Percentiles rank a stretch among this genome's conserved stretches.
These are phyloP conservation scores for Penicillium crustosum DNA, from an alignment of 2,329 filamentous ascomycete species.

Conservation along the genomic window DNA sequence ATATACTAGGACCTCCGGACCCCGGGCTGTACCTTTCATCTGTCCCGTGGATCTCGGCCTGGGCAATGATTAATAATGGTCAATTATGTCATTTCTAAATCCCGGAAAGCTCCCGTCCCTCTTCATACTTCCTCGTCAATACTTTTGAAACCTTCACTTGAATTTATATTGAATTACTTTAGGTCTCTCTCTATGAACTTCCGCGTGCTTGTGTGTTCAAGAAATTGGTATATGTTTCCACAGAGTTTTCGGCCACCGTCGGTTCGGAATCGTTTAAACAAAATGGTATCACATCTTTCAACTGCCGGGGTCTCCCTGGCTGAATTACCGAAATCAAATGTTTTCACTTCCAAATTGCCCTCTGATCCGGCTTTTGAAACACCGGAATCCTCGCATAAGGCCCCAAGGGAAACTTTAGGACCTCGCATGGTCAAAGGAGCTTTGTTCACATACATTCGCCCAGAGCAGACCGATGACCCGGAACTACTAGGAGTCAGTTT, in stretches of 20 bases:
- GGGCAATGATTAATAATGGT: constrained; percentile 19
- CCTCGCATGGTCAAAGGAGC: constrained; percentile 84
- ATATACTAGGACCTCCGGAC: background rate
- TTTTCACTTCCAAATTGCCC: constrained; percentile 67
- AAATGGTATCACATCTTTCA: constrained; percentile 49
- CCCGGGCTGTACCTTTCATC: background rate
- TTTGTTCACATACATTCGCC: constrained; percentile 86
- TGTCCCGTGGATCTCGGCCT: background rate
- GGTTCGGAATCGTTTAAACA: constrained; percentile 37
- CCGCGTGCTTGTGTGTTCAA: constrained; percentile 8
- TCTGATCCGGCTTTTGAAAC: constrained; percentile 77
- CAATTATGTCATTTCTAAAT: constrained; percentile 21
- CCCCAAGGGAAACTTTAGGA: constrained; percentile 71
- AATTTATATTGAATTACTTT: background rate
- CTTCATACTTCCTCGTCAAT: background rate
- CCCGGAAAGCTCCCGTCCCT: background rate
- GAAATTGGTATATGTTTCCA: constrained; percentile 29
- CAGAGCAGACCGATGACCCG: constrained; percentile 67
- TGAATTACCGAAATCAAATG: constrained; percentile 63
- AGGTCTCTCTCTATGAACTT: constrained; percentile 2
- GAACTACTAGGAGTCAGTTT: constrained; percentile 80
- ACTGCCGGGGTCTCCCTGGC: constrained; percentile 38
- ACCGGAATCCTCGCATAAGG: constrained; percentile 75
- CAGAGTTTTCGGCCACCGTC: constrained; percentile 6
- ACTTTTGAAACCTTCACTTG: background rate